phyloP scores from a whole-genome alignment of 352 stramenopile genomes.

The Sclerospora graminicola region DNA sequence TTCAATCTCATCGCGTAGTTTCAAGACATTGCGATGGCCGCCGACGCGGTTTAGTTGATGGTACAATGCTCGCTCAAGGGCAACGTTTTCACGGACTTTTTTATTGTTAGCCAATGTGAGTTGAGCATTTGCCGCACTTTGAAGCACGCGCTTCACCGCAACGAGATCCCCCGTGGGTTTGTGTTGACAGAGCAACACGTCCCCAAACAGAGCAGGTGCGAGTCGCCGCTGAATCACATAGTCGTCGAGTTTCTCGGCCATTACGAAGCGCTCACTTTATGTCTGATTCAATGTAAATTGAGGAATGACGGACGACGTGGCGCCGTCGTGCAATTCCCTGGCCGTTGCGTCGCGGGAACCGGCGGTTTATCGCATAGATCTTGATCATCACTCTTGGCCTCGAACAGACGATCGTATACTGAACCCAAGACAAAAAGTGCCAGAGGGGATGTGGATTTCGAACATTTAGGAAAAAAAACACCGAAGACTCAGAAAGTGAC shows the following conservation, averaged over 20 bases:
- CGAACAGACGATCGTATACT: slow-evolving; percentile 17
- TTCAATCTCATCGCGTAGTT: slow-evolving; percentile 64
- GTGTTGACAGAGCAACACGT: slow-evolving; percentile 71
- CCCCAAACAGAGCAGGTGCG: slow-evolving; percentile 64
- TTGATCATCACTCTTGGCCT: slow-evolving; percentile 13
- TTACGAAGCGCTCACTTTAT: slow-evolving; percentile 1
- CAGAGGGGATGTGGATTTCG: slow-evolving; percentile 5
- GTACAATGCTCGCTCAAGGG: slow-evolving; percentile 64
- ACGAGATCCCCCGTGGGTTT: slow-evolving; percentile 46
- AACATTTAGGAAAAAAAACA: not conserved
- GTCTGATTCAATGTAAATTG: not conserved
- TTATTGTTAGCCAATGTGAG: slow-evolving; percentile 58
- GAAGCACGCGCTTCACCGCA: slow-evolving; percentile 71
- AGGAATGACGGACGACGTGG: not conserved
- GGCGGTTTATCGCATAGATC: slow-evolving; percentile 16
- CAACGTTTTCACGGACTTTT: slow-evolving; percentile 72
- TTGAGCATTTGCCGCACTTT: slow-evolving; percentile 44
- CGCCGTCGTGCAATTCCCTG: not conserved
- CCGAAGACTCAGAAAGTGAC: not conserved
- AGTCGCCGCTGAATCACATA: slow-evolving; percentile 76
- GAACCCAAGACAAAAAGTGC: slow-evolving; percentile 4
- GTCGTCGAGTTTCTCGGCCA: slow-evolving; percentile 54
- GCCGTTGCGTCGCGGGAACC: slow-evolving; percentile 9
- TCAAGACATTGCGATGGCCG: slow-evolving; percentile 54
- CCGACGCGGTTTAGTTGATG: slow-evolving; percentile 46